Base-by-base conservation (phyloP, 2,329 filamentous ascomycete genomes). In the Scorias spongiosa region DNA sequence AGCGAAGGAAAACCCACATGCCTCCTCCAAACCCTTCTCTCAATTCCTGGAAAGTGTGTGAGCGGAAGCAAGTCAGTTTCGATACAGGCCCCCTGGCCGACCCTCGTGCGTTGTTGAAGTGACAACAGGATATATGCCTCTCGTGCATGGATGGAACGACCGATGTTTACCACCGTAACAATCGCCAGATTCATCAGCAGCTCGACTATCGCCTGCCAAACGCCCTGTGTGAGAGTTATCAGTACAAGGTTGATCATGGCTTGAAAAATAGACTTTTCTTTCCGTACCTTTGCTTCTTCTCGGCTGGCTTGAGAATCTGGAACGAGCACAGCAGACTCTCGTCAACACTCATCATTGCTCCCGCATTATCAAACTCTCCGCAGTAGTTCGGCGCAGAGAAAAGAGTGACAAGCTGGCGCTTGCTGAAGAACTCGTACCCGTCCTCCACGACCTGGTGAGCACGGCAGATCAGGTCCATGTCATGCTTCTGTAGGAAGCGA, bases 201-300 rank as follows among this genome's bases (percentile, higher is more conserved):
- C 3, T 36, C 32, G 32, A 36, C 79, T 87, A 93, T 83, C 86
- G 85, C 71, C 87, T 84, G 73, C 86, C 85, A 81, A 93, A 93
- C 81, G 86, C 93, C 84, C 73, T 83, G 77, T 70, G 74, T 80
- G 84, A 71, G 80, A 72, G 80, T 81, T 70, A 44, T 43, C 50
- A 42, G 53, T 58, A 77, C 68, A 76, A 73, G 67, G 79, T 78
- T 65, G 75, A 73, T 67, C 80, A 84, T 70, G 75, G 72, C 66
- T 78, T 75, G 73, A 78, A 72, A 75, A 77, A 80, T 67, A 75
- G 71, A 66, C 76, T 75, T 71, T 73, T 75, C 71, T 76, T 73
- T 64, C 93, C 88, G 75, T 93, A 96, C 88, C 96, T 96, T 85
- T 95, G 89, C 81, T 98, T 98, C 81, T 98, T 98, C 78, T 98